phyloP scores from a whole-genome alignment of 2,329 filamentous ascomycete species.

The Colletotrichum tanaceti region DNA sequence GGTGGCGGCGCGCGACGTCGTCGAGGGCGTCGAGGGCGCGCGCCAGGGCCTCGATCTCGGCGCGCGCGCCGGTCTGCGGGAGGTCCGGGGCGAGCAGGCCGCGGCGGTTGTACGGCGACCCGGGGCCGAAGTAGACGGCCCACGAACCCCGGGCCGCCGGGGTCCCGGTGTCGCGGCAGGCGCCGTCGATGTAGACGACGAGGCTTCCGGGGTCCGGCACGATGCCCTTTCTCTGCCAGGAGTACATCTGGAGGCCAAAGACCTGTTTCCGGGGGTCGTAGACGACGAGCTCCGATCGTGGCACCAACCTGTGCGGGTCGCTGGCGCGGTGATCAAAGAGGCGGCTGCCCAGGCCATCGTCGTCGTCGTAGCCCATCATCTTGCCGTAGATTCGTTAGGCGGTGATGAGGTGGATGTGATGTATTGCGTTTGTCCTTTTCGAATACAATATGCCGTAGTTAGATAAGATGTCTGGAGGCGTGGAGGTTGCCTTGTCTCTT shows the following conservation, averaged over 20 bases:
- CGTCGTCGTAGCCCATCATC: conserved; percentile 12
- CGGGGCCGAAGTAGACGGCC: conserved; percentile 45
- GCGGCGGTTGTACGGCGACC: conserved; percentile 42
- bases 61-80: conserved; percentile 39
- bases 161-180: conserved; percentile 43
- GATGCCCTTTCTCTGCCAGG: not conserved
- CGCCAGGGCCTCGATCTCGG: conserved; percentile 44
- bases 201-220: conserved; percentile 21
- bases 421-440: not conserved
- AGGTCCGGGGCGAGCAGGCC: conserved; percentile 18
- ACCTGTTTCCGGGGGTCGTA: conserved; percentile 21
- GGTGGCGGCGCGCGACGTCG: conserved; percentile 3
- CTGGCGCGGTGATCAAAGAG: conserved; percentile 13
- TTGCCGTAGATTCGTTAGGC: not conserved
- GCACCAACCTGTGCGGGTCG: conserved; percentile 10
- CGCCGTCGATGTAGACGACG: conserved; percentile 44
- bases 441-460: not conserved
- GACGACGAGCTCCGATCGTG: conserved; percentile 13
- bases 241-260: conserved; percentile 21
- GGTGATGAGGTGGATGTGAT: too few species aligned
- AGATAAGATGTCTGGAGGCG: not conserved
- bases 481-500: too few species aligned
- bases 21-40: conserved; percentile 34
- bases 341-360: conserved; percentile 14
- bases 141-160: conserved; percentile 42